phyloP scores from a whole-genome alignment of 2,329 filamentous ascomycete genomes.

The Colletotrichum godetiae region DNA sequence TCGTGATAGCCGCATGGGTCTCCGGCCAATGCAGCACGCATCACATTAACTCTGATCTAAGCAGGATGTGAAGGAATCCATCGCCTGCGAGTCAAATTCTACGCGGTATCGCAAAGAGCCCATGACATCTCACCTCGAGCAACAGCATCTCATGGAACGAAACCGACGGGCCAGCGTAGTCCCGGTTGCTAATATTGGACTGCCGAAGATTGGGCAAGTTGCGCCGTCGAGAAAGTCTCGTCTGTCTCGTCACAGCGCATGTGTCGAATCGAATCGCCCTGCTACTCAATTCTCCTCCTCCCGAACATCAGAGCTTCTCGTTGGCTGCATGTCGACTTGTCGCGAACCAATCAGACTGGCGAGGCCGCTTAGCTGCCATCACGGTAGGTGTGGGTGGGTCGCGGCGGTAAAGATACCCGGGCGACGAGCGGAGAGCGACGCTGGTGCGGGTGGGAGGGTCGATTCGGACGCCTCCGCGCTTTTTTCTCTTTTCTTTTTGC shows the following conservation, averaged over 20 bases:
- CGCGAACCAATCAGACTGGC: slow-evolving; percentile 27
- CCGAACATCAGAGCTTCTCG: slow-evolving; percentile 13
- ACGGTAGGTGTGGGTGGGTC: slow-evolving; percentile 24
- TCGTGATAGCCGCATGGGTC: slow-evolving; percentile 33
- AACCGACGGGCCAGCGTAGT: slow-evolving; percentile 11
- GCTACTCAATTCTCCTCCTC: slow-evolving; percentile 17
- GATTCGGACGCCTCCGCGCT: background rate
- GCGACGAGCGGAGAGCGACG: slow-evolving; percentile 8
- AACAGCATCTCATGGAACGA: slow-evolving; percentile 3
- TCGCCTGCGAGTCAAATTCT: background rate
- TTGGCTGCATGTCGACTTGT: slow-evolving; percentile 19
- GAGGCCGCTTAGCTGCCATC: slow-evolving; percentile 20
- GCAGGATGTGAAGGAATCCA: background rate
- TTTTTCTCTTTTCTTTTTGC: slow-evolving; percentile 3
- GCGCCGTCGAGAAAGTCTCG: slow-evolving; percentile 18
- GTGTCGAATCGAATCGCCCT: slow-evolving; percentile 25
- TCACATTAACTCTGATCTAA: slow-evolving; percentile 20
- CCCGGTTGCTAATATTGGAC: slow-evolving; percentile 14
- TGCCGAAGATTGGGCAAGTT: slow-evolving; percentile 18
- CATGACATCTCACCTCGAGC: background rate
- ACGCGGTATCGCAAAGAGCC: background rate
- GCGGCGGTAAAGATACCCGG: slow-evolving; percentile 35
- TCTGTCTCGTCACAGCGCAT: slow-evolving; percentile 31
- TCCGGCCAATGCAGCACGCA: slow-evolving; percentile 18
- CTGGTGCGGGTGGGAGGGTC: slow-evolving; percentile 18